phyloP scores from a whole-genome alignment of 148 eudicot species.

The Rhododendron molle region DNA sequence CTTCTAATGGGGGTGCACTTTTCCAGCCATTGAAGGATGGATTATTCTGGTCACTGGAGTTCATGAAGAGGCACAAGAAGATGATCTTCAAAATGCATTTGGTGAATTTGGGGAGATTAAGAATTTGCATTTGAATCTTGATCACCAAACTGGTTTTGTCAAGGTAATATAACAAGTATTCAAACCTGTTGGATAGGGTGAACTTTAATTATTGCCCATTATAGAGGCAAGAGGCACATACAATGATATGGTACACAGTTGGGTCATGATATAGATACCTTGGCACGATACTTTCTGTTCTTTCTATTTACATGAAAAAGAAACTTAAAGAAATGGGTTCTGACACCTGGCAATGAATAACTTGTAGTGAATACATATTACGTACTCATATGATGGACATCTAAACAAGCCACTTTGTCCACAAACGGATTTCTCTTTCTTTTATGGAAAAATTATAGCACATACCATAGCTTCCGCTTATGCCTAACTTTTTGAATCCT shows the following conservation, averaged over 20 bases:
- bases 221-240: too few species aligned
- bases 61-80: slow-evolving; percentile 92
- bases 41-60: slow-evolving; percentile 80
- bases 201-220: too few species aligned
- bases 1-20: background rate
- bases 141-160: slow-evolving; percentile 93
- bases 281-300: background rate
- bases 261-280: background rate
- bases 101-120: slow-evolving; percentile 79
- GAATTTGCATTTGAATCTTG: slow-evolving; percentile 90
- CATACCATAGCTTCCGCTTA: background rate
- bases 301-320: background rate
- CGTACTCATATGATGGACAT: background rate
- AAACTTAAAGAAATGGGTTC: background rate
- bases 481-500: background rate
- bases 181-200: background rate
- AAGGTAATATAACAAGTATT: slow-evolving; percentile 41
- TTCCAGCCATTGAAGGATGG: slow-evolving; percentile 91
- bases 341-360: background rate
- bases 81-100: slow-evolving; percentile 70
- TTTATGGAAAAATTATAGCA: background rate
- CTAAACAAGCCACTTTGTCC: background rate
- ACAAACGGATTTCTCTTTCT: background rate
- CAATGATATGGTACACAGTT: background rate
- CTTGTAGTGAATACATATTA: background rate